Evolutionary conservation across 371 early-diverging fungal genomes (phyloP), one percentile per base, ranked within the genome.

Genomic region (Lichtheimia ornata): DNA sequence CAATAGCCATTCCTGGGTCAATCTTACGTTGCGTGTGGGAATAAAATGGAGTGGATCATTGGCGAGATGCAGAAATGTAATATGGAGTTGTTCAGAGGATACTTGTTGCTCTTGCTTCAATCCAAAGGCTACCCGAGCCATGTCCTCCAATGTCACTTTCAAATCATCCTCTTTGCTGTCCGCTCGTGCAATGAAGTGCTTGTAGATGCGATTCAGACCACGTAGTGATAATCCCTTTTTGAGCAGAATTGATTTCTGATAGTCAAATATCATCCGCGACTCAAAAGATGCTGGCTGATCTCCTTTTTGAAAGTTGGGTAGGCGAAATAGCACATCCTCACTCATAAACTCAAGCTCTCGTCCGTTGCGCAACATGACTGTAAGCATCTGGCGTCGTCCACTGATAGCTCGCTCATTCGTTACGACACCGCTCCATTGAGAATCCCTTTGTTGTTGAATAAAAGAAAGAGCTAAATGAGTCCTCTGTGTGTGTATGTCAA

Each of bases 1-100:
- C 43, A 90, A 53, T 12, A 62, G 58, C 76, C 88, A 91, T 15
- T 69, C 66, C 9, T 81, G 72, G 3, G 85, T 75, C 61, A 65
- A 69, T n/a, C 76, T 67, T 20, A 78, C 72, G 28, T 70, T 65
- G 2, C 56, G 49, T 5, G 73, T 70, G 27, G 85, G 83, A 2
- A 70, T 65, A 57, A 82, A 87, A 15, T 81, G 81, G 13, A 75
- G 61, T 28, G 76, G 64, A 47, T 88, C 77, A 22, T 75, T 69
- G 0, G 82, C 72, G 59, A 91, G 40, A 53, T 81, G 84, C 25
- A 83, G 55, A 61, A 88, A 88, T 0, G 89, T 83, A 3, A 87
- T 84, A 61, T 88, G 86, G n/a, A 71, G 74, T 40, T 71, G 71
- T 7, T 60, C 53, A 53, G 75, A 62, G 28, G 57, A 27, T 5